Evolutionary conservation across 1,139 yeast species (phyloP), one percentile per base, ranked within the genome.

Genomic region (Pichia sp.): DNA sequence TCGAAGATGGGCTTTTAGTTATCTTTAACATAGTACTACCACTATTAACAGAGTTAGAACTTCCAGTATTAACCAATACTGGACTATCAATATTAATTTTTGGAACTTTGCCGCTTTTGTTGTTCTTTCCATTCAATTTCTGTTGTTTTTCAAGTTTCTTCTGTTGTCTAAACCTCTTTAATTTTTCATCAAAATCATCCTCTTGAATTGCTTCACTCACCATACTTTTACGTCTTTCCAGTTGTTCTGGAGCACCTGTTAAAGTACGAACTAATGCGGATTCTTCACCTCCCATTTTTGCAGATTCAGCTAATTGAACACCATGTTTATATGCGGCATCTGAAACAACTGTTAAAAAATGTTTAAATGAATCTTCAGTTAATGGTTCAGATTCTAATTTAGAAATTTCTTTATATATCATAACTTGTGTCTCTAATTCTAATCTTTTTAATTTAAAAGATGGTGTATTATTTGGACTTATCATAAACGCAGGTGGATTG

Each of bases 181-280:
- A 29, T 23, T 39, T 45, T 16, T 41, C 43, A 19, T 41, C 34
- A 26, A 45, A 45, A 21, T 41, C 45, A 16, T 41, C 45, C 13
- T 38, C 32, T 13, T 33, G 43, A 7, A 25, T n/a, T 10, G 31
- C 20, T 10, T 34, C 43, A 31, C 31, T 37, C 5, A 48, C 47
- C 51, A 48, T 48, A 38, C 49, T 45, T 25, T 48, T 48, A 5
- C 45, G 35, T 26, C 45, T 40, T 15, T 34, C 34, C 13, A 46
- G 6, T 21, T 45, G 45, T 9, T 54, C 60, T 3, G 65, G 64
- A 1, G 63, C 64, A 11, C 59, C 64, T 1, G 64, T 60, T 21
- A 59, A 41, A 0, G 60, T 56, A 27, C 64, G 52, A 21, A 61
- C 61, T n/a, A 61, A 40, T 30, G 52, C 48, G 1, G 62, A 60